These are phyloP conservation scores for Ochetophila trinervis DNA, from an alignment of 306 rosid genomes.

Conservation along the genomic window DNA sequence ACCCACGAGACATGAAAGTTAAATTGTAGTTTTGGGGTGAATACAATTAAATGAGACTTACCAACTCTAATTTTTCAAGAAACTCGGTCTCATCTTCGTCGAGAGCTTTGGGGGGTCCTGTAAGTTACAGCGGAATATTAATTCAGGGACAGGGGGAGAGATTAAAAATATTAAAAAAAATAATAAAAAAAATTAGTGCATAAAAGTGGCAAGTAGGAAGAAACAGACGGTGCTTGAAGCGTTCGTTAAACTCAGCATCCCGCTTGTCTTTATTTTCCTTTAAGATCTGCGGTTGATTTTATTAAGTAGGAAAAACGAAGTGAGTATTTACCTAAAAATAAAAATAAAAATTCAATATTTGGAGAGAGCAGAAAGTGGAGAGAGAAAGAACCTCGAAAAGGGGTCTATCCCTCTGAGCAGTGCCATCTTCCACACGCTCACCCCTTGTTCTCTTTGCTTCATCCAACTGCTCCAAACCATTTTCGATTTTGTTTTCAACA, in stretches of 20 bases:
- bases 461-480: slow-evolving; percentile 43
- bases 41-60: slow-evolving; percentile 9
- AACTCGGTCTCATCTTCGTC: slow-evolving; percentile 95
- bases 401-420: slow-evolving; percentile 86
- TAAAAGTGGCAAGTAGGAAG: not conserved
- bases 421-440: slow-evolving; percentile 85
- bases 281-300: slow-evolving; percentile 47
- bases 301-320: not conserved
- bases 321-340: too few relatives aligned
- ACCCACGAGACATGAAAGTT: too few relatives aligned
- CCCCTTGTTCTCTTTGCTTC: slow-evolving; percentile 76
- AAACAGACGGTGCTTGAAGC: slow-evolving; percentile 91
- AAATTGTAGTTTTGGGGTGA: too few relatives aligned
- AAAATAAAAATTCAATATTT: too few relatives aligned
- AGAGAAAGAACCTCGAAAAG: slow-evolving; percentile 59
- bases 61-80: slow-evolving; percentile 69
- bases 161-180: not conserved
- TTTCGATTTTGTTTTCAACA: not conserved
- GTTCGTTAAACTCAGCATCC: slow-evolving; percentile 88
- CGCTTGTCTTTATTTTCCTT: slow-evolving; percentile 87
- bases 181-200: too few relatives aligned
- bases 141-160: not conserved
- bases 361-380: not conserved
- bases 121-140: slow-evolving; percentile 4
- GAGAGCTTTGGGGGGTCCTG: slow-evolving; percentile 97